phyloP scores from a whole-genome alignment of 768 basidiomycete species.

The Mycena amicta region DNA sequence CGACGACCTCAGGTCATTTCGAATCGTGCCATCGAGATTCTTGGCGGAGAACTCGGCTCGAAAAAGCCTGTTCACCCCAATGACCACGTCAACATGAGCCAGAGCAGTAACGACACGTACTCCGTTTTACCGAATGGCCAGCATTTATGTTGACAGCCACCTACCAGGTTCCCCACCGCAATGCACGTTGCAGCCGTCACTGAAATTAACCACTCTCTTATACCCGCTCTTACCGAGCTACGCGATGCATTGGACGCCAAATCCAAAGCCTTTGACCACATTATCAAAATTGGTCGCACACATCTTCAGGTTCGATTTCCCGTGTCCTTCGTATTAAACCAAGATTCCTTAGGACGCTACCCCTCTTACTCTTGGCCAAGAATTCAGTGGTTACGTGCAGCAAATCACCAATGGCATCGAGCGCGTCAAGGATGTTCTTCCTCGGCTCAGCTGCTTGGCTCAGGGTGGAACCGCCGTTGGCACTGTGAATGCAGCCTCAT shows the following conservation, averaged over 20 bases:
- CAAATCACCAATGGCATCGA: constrained; percentile 91
- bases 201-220: constrained; percentile 75
- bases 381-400: constrained; percentile 97
- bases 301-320: constrained; percentile 70
- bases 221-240: constrained; percentile 86
- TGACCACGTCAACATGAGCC: constrained; percentile 99
- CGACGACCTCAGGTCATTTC: constrained; percentile 76
- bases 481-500: constrained; percentile 63
- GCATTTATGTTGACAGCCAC: background rate
- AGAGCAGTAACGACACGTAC: constrained; percentile 97
- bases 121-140: background rate
- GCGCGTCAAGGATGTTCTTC: constrained; percentile 77
- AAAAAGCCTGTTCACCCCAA: constrained; percentile 99
- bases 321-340: background rate
- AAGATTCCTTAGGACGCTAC: constrained; percentile 80
- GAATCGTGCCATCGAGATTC: constrained; percentile 95
- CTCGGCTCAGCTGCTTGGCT: constrained; percentile 85
- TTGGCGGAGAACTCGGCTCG: constrained; percentile 92
- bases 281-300: constrained; percentile 98
- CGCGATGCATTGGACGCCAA: constrained; percentile 85
- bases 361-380: constrained; percentile 95
- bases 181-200: constrained; percentile 98
- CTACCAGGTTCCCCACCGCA: constrained; percentile 88
- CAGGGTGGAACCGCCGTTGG: constrained; percentile 99
- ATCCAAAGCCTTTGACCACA: constrained; percentile 79